A percentile compares a stretch with the other conserved stretches of the same genome.
phyloP scores from a whole-genome alignment of 495 filamentous ascomycete species.

The Lasiosphaeria hispida region DNA sequence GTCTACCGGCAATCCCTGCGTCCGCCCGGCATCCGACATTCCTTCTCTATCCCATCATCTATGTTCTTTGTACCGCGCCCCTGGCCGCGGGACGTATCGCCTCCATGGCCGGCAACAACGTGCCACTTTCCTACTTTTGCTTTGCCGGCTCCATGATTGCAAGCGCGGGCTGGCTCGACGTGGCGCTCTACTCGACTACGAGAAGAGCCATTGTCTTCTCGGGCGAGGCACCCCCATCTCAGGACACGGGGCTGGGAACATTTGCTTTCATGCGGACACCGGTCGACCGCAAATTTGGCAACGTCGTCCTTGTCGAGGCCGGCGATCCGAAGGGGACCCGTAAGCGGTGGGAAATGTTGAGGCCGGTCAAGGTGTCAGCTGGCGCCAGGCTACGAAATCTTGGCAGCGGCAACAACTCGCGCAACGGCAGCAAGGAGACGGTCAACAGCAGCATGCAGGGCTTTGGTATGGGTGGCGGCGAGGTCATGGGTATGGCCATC shows the following conservation, averaged over 20 bases:
- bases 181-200: constrained; percentile 66
- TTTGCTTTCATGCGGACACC: constrained; percentile 48
- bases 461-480: constrained; percentile 23
- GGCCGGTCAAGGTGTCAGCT: constrained; percentile 14
- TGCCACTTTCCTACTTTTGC: constrained; percentile 62
- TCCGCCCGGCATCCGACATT: constrained; percentile 60
- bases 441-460: constrained; percentile 29
- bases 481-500: constrained; percentile 36
- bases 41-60: constrained; percentile 70
- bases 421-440: constrained; percentile 28
- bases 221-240: constrained; percentile 36
- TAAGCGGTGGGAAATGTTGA: constrained; percentile 24
- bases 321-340: constrained; percentile 19
- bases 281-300: constrained; percentile 34
- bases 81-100: constrained; percentile 68
- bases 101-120: constrained; percentile 53
- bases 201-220: constrained; percentile 54
- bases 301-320: constrained; percentile 38
- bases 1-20: constrained; percentile 23
- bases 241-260: constrained; percentile 46
- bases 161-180: constrained; percentile 69
- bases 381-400: constrained; percentile 17
- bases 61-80: constrained; percentile 66
- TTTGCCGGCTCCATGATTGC: constrained; percentile 69
- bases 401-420: constrained; percentile 12